These are phyloP conservation scores for Scheffersomyces lignosus DNA, from an alignment of 805 yeast genomes.

Conservation along the genomic window DNA sequence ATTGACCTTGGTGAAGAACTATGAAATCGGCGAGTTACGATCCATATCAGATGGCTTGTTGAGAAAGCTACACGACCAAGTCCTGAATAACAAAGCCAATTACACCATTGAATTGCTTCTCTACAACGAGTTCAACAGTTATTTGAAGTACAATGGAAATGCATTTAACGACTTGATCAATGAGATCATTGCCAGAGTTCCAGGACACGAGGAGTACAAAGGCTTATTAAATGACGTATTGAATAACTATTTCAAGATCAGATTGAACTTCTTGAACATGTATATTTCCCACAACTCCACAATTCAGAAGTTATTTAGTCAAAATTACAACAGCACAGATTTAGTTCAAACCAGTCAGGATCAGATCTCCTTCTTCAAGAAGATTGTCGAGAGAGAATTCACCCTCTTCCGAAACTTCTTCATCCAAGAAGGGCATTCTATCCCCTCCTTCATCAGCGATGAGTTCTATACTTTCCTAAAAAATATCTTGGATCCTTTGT, in stretches of 20 bases:
- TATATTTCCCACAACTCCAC: constrained; percentile 37
- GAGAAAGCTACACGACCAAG: constrained; percentile 1
- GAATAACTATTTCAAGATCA: constrained; percentile 57
- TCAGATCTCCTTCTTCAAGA: constrained; percentile 58
- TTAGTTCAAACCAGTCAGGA: constrained; percentile 64
- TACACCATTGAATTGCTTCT: constrained; percentile 59
- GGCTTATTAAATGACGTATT: constrained; percentile 71
- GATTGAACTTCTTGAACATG: constrained; percentile 50
- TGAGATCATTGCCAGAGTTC: constrained; percentile 39
- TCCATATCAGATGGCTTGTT: constrained; percentile 22
- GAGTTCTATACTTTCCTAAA: constrained; percentile 61
- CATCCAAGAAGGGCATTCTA: constrained; percentile 11
- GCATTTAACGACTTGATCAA: constrained; percentile 32
- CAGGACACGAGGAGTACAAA: constrained; percentile 51
- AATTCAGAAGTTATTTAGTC: constrained; percentile 13
- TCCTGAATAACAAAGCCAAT: constrained; percentile 5
- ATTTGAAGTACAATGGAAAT: constrained; percentile 17
- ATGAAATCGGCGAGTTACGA: constrained; percentile 48
- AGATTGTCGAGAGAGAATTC: constrained; percentile 60
- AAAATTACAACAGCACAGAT: constrained; percentile 17
- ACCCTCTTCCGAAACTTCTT: constrained; percentile 59
- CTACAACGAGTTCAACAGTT: constrained; percentile 56
- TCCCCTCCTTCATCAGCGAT: constrained; percentile 4
- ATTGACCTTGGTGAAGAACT: constrained; percentile 70
- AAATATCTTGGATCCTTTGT: constrained; percentile 71